These are phyloP conservation scores for Cercospora zeae-maydis DNA, from an alignment of 2,329 filamentous ascomycete genomes.

Conservation along the genomic window DNA sequence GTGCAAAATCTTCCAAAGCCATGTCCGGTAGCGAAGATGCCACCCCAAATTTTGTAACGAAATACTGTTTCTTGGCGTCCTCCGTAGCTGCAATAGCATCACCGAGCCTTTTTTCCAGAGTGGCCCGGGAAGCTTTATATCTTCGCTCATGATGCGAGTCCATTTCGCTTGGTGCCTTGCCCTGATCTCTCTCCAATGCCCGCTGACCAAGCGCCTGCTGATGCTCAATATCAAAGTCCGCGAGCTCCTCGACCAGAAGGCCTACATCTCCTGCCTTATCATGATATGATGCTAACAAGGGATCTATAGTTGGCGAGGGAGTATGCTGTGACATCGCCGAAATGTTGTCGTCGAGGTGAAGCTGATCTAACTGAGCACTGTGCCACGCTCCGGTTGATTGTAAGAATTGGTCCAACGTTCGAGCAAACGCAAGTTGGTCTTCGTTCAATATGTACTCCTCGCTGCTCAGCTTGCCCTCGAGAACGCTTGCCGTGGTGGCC, in stretches of 20 bases:
- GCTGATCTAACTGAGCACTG: neutral
- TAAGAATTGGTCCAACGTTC: neutral
- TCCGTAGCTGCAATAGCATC: neutral
- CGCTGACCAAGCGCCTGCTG: neutral
- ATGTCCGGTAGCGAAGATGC: neutral
- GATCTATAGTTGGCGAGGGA: neutral
- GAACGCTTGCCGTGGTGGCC: neutral
- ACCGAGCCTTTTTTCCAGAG: neutral
- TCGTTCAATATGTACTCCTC: neutral
- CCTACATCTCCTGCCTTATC: constrained; percentile 1
- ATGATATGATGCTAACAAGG: constrained; percentile 5
- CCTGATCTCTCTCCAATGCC: neutral
- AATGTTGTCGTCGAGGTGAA: neutral
- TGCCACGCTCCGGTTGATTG: neutral
- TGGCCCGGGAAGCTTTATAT: neutral
- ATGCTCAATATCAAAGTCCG: neutral
- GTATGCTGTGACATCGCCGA: neutral
- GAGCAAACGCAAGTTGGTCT: neutral
- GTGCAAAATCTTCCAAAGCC: neutral
- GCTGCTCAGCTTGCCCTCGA: neutral
- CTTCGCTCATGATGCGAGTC: neutral
- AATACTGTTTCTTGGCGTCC: neutral
- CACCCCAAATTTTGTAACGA: neutral
- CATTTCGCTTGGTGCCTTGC: neutral
- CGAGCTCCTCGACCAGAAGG: neutral